Evolutionary conservation across 129 eudicot species (phyloP).

Genomic region (Pulicaria dysenterica): DNA sequence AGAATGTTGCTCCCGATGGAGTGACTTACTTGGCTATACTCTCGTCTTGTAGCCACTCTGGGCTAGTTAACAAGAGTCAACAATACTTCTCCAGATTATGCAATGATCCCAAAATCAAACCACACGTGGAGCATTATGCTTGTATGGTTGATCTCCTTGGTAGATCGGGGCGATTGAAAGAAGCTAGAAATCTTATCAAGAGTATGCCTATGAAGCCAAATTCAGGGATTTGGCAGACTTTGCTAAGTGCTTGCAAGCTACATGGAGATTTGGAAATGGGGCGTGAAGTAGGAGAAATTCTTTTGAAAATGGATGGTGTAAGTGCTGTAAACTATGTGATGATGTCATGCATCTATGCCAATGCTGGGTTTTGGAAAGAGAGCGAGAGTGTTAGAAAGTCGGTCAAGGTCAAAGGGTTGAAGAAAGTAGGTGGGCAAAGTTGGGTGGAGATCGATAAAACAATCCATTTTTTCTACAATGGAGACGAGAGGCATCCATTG

Average conservation of each 20-base stretch:
- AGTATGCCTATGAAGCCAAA: slow-evolving; percentile 62
- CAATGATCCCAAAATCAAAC: slow-evolving; percentile 39
- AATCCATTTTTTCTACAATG: slow-evolving; percentile 62
- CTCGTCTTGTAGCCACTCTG: slow-evolving; percentile 87
- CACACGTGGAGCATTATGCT: slow-evolving; percentile 70
- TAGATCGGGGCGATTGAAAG: slow-evolving; percentile 65
- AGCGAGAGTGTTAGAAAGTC: slow-evolving; percentile 56
- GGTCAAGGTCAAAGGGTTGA: slow-evolving; percentile 58
- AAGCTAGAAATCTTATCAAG: slow-evolving; percentile 63
- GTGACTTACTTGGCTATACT: slow-evolving; percentile 78
- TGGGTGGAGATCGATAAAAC: slow-evolving; percentile 69
- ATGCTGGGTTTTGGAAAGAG: slow-evolving; percentile 73
- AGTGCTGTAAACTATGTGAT: slow-evolving; percentile 65
- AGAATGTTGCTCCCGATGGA: slow-evolving; percentile 51
- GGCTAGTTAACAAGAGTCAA: slow-evolving; percentile 57
- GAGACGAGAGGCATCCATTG: slow-evolving; percentile 68
- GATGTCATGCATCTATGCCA: slow-evolving; percentile 64
- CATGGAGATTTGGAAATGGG: slow-evolving; percentile 79
- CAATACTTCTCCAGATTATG: slow-evolving; percentile 58
- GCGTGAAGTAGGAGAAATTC: slow-evolving; percentile 62
- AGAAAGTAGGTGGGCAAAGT: slow-evolving; percentile 73
- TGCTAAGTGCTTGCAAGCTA: slow-evolving; percentile 80
- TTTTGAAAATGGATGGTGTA: slow-evolving; percentile 57
- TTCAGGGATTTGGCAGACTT: slow-evolving; percentile 72
- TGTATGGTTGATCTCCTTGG: slow-evolving; percentile 91